Evolutionary conservation across 805 yeast species (phyloP).

Genomic region (Jamesozyma lodderae): DNA sequence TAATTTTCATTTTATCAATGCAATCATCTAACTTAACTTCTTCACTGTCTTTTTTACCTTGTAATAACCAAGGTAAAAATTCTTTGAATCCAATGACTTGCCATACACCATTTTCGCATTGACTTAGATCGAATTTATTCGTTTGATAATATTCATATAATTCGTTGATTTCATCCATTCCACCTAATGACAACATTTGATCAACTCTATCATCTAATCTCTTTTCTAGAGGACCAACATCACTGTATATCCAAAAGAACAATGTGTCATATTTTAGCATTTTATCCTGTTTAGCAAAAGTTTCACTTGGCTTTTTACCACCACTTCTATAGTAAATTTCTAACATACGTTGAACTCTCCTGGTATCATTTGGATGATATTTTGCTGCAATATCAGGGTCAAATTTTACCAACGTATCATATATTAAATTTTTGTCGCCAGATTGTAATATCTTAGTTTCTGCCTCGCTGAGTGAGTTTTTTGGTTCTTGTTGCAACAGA

Average conservation of each 20-base stretch:
- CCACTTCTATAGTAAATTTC: slow-evolving; percentile 70
- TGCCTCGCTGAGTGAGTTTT: slow-evolving; percentile 10
- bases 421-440: slow-evolving; percentile 30
- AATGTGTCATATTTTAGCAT: slow-evolving; percentile 52
- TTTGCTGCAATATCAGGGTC: slow-evolving; percentile 73
- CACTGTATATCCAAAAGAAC: slow-evolving; percentile 76
- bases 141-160: slow-evolving; percentile 39
- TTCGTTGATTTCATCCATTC: slow-evolving; percentile 55
- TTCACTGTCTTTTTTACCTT: slow-evolving; percentile 9
- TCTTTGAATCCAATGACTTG: slow-evolving; percentile 94
- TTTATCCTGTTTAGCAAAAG: slow-evolving; percentile 57
- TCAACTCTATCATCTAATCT: slow-evolving; percentile 78
- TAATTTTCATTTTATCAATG: slow-evolving; percentile 66
- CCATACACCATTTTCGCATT: slow-evolving; percentile 72
- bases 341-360: slow-evolving; percentile 71
- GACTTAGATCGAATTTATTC: slow-evolving; percentile 27
- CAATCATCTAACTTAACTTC: slow-evolving; percentile 34
- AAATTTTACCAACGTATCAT: slow-evolving; percentile 37
- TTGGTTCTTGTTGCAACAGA: slow-evolving; percentile 1
- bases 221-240: slow-evolving; percentile 43
- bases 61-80: slow-evolving; percentile 58
- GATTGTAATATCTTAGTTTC: slow-evolving; percentile 44
- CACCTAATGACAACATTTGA: slow-evolving; percentile 66
- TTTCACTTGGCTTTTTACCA: slow-evolving; percentile 49
- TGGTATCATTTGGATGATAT: slow-evolving; percentile 84